Evolutionary conservation across 2,329 filamentous ascomycete genomes (phyloP).

Genomic region (Aspergillus sp.): DNA sequence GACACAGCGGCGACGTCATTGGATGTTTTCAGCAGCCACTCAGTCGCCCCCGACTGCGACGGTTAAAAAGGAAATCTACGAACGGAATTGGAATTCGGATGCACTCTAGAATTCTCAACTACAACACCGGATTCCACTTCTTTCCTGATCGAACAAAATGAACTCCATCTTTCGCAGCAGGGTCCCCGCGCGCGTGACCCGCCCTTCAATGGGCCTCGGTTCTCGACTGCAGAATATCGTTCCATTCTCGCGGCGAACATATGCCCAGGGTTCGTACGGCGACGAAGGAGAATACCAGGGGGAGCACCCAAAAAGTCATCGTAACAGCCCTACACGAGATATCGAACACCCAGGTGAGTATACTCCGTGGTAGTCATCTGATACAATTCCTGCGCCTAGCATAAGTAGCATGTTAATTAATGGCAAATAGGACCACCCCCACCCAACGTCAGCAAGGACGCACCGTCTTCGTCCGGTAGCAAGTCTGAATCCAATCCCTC

Average conservation of each 20-base stretch:
- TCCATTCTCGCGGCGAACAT: constrained; percentile 7
- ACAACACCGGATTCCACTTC: not conserved
- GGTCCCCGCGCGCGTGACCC: not conserved
- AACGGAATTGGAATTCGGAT: not conserved
- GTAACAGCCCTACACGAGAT: constrained; percentile 13
- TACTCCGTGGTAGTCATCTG: not conserved
- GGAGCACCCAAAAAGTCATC: constrained; percentile 9
- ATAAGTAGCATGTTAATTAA: not conserved
- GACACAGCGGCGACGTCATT: not conserved
- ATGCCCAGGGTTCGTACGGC: constrained; percentile 23
- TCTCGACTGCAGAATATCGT: not conserved
- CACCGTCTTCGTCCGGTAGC: constrained; percentile 1
- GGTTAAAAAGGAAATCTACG: not conserved
- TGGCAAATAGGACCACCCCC: constrained; percentile 20
- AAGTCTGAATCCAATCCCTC: constrained; percentile 4
- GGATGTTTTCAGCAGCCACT: not conserved
- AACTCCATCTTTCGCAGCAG: not conserved
- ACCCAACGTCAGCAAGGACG: constrained; percentile 17
- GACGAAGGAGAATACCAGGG: constrained; percentile 12
- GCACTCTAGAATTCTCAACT: not conserved
- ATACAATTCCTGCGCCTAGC: not conserved
- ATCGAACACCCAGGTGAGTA: constrained; percentile 26
- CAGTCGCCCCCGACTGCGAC: not conserved
- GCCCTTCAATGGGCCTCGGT: not conserved
- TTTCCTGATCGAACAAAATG: not conserved